Evolutionary conservation across 2,329 filamentous ascomycete genomes (phyloP).

Genomic region (Monosporascus sp.): DNA sequence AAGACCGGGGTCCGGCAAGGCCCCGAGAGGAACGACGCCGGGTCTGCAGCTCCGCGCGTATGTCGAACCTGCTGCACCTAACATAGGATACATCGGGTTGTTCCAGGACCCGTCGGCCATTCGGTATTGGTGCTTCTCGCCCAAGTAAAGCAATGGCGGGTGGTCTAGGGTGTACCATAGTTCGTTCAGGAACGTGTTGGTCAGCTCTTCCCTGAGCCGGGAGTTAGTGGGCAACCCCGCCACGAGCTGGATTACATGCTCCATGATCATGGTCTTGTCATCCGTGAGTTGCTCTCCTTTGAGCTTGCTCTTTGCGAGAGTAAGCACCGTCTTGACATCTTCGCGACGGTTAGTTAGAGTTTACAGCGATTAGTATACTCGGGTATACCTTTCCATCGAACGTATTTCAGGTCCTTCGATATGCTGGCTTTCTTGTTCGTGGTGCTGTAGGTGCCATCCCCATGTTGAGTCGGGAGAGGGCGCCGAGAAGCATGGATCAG

Average conservation of each 20-base stretch:
- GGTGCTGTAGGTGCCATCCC: constrained; percentile 54
- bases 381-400: constrained; percentile 42
- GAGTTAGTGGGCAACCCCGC: constrained; percentile 58
- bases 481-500: constrained; percentile 44
- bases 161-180: constrained; percentile 70
- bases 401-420: constrained; percentile 50
- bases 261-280: constrained; percentile 75
- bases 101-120: constrained; percentile 67
- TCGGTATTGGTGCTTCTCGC: constrained; percentile 59
- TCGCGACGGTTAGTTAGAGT: constrained; percentile 16
- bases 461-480: constrained; percentile 58
- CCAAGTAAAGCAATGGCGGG: constrained; percentile 61
- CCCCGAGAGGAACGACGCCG: constrained; percentile 52
- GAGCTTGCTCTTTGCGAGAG: constrained; percentile 56
- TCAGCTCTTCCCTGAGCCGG: constrained; percentile 55
- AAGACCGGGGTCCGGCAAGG: constrained; percentile 59
- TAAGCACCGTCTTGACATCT: constrained; percentile 59
- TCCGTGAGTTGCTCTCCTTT: constrained; percentile 59
- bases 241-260: constrained; percentile 65
- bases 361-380: neutral
- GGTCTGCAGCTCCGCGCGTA: constrained; percentile 63
- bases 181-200: constrained; percentile 60
- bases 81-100: constrained; percentile 58
- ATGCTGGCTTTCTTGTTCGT: constrained; percentile 45
- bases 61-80: constrained; percentile 61